Evolutionary conservation across 2,329 filamentous ascomycete genomes (phyloP).

Genomic region (Diaporthe amygdali): DNA sequence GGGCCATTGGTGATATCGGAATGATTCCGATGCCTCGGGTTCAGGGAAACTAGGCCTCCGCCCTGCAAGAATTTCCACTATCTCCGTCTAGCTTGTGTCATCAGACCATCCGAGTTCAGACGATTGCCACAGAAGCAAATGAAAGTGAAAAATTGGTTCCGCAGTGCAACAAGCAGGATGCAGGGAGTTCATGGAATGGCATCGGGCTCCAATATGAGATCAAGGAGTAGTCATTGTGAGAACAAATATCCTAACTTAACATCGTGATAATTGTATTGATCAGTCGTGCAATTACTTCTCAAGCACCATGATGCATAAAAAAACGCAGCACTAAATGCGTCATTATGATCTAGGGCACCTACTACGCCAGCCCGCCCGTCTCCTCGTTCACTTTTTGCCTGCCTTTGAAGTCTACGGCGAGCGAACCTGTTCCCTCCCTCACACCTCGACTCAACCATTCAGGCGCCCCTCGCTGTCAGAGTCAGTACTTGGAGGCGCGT

Average conservation of each 20-base stretch:
- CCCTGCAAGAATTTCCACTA: neutral
- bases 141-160: neutral
- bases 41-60: neutral
- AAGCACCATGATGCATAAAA: neutral
- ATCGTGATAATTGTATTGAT: neutral
- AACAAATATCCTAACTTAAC: neutral
- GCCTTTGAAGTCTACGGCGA: conserved; percentile 17
- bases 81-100: neutral
- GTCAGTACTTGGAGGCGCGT: neutral
- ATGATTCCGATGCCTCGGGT: neutral
- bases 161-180: neutral
- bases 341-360: neutral
- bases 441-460: neutral
- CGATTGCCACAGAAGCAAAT: neutral
- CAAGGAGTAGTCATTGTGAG: neutral
- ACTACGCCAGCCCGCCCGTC: conserved; percentile 12
- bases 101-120: neutral
- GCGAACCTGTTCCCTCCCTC: neutral
- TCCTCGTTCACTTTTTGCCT: conserved; percentile 24
- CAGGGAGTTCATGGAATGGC: neutral
- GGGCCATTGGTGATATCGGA: neutral
- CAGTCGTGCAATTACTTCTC: neutral
- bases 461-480: neutral
- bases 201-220: neutral
- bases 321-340: neutral